These are phyloP conservation scores for Sporothrix luriei DNA, from an alignment of 2,329 filamentous ascomycete genomes.

Conservation along the genomic window DNA sequence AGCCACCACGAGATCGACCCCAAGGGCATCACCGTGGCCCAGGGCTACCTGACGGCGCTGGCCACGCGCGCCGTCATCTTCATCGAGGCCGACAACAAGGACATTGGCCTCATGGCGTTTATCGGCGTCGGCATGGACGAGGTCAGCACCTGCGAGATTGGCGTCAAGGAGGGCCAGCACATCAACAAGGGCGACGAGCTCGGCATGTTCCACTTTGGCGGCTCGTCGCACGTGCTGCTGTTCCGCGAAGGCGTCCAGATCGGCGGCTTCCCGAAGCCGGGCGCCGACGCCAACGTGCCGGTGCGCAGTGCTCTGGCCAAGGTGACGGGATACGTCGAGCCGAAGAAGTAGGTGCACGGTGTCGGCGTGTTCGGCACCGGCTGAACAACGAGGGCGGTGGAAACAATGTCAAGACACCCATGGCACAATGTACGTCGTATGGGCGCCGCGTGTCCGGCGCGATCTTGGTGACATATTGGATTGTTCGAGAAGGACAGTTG, in stretches of 20 bases:
- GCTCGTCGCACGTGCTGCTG: constrained; percentile 68
- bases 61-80: constrained; percentile 71
- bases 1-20: constrained; percentile 43
- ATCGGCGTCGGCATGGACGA: constrained; percentile 76
- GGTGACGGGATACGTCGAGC: constrained; percentile 33
- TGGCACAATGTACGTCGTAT: neutral
- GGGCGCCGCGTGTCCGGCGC: no score
- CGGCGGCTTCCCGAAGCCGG: constrained; percentile 43
- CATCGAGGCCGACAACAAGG: constrained; percentile 68
- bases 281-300: constrained; percentile 42
- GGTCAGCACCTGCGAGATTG: constrained; percentile 72
- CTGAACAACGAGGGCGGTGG: neutral
- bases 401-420: neutral
- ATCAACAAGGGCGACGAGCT: constrained; percentile 70
- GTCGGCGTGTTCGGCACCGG: neutral
- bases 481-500: neutral
- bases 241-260: constrained; percentile 62
- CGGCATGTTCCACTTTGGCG: constrained; percentile 83
- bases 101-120: constrained; percentile 70
- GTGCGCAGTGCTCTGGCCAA: constrained; percentile 41
- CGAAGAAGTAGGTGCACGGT: neutral
- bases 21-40: constrained; percentile 53
- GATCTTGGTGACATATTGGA: neutral
- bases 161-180: constrained; percentile 65
- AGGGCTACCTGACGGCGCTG: constrained; percentile 68